These are phyloP conservation scores for Lathyrus oleraceus DNA, from an alignment of 306 rosid genomes.

Conservation along the genomic window DNA sequence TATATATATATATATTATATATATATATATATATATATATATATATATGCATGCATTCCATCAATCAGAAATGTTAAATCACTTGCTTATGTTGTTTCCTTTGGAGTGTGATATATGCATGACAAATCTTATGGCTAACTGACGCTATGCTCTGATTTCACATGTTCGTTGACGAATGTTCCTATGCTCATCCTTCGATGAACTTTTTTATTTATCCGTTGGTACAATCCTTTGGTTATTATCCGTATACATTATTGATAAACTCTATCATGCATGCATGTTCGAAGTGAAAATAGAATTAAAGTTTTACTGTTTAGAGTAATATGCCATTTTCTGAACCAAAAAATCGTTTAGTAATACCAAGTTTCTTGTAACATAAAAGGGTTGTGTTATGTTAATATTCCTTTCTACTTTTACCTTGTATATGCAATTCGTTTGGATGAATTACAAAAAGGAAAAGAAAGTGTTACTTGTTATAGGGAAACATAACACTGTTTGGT, in stretches of 20 bases:
- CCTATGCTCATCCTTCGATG: neutral
- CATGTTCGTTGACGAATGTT: neutral
- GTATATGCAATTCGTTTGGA: neutral
- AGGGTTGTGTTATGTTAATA: conserved; percentile 28
- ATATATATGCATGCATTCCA: neutral
- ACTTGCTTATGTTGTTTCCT: neutral
- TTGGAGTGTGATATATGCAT: conserved; percentile 13
- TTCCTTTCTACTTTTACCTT: conserved; percentile 35
- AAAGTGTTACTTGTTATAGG: conserved; percentile 21
- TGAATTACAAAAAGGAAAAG: conserved; percentile 6
- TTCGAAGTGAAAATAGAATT: neutral
- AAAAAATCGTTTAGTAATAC: neutral
- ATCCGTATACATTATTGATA: neutral
- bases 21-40: too few species aligned
- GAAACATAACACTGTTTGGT: conserved; percentile 2
- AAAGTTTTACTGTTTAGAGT: conserved; percentile 3
- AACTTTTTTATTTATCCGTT: neutral
- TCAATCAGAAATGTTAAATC: neutral
- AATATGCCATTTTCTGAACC: conserved; percentile 7
- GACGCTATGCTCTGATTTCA: neutral
- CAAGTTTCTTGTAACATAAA: conserved; percentile 7
- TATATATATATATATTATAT: too few species aligned
- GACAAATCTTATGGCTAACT: neutral
- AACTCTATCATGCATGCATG: neutral
- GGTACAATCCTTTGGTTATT: neutral